These are phyloP conservation scores for Lentinula lateritia DNA, from an alignment of 768 basidiomycete genomes.

Conservation along the genomic window DNA sequence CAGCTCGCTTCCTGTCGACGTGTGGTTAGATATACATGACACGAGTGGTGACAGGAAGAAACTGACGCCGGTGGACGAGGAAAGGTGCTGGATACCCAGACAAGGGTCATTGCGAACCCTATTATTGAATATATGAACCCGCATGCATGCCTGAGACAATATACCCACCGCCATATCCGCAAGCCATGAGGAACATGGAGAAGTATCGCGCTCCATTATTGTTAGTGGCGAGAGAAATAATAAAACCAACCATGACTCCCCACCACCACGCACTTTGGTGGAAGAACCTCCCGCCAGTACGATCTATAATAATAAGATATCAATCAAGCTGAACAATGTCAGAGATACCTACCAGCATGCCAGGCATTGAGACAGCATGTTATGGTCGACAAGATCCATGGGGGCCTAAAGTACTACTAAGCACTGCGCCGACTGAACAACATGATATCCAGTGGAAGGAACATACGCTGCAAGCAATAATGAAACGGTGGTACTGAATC, in stretches of 20 bases:
- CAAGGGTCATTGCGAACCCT: slow-evolving; percentile 39
- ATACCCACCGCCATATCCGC: slow-evolving; percentile 33
- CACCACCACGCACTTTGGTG: slow-evolving; percentile 35
- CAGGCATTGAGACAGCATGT: slow-evolving; percentile 5
- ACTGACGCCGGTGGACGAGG: slow-evolving; percentile 54
- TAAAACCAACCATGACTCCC: slow-evolving; percentile 37
- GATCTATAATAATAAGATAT: slow-evolving; percentile 22
- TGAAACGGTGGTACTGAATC: slow-evolving; percentile 4
- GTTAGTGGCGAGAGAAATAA: slow-evolving; percentile 39
- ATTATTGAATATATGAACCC: neutral
- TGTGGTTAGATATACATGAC: neutral
- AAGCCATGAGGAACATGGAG: slow-evolving; percentile 41
- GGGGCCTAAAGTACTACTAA: neutral
- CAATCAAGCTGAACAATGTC: neutral
- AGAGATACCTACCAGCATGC: slow-evolving; percentile 2
- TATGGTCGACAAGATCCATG: slow-evolving; percentile 7
- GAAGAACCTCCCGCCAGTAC: slow-evolving; percentile 41
- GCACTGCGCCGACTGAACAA: neutral
- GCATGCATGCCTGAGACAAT: neutral
- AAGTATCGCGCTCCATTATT: slow-evolving; percentile 35
- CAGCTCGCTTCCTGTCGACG: slow-evolving; percentile 37
- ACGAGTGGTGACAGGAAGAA: neutral
- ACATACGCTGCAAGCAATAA: slow-evolving; percentile 7
- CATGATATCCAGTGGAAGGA: too few species aligned
- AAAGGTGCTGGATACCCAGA: slow-evolving; percentile 59